phyloP scores from a whole-genome alignment of 805 yeast genomes.

The Sugiyamaella valdiviana region DNA sequence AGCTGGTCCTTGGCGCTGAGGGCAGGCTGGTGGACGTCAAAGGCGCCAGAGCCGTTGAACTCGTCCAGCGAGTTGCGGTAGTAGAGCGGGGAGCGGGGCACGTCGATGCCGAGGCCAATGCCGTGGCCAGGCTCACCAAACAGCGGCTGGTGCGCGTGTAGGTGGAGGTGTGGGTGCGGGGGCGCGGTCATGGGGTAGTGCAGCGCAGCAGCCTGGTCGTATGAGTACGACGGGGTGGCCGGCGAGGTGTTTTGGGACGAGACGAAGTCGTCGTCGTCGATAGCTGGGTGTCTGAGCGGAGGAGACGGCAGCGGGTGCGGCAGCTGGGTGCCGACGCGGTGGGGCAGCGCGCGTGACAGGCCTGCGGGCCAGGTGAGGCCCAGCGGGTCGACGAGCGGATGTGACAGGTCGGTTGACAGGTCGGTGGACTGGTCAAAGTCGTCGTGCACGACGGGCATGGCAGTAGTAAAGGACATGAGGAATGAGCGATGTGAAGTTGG shows the following conservation, averaged over 20 bases:
- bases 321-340: neutral
- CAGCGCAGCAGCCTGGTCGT: neutral
- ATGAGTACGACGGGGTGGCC: constrained; percentile 15
- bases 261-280: constrained; percentile 5
- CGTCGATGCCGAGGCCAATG: constrained; percentile 8
- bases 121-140: neutral
- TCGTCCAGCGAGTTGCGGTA: constrained; percentile 6
- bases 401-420: neutral
- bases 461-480: neutral
- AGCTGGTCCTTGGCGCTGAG: neutral
- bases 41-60: neutral
- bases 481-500: neutral
- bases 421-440: too few species aligned
- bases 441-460: too few species aligned
- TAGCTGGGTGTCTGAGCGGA: neutral
- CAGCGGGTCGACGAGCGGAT: neutral
- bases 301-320: constrained; percentile 1
- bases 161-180: too few species aligned
- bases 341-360: too few species aligned
- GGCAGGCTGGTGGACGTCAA: neutral
- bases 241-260: constrained; percentile 12
- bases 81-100: constrained; percentile 6
- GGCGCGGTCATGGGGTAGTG: neutral
- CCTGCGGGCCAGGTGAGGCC: too few species aligned
- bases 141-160: neutral